A percentile compares a stretch with the other conserved stretches of the same genome.
Conservation (phyloP, 495 filamentous ascomycete genomes). For the Podospora pseudoanserina region DNA sequence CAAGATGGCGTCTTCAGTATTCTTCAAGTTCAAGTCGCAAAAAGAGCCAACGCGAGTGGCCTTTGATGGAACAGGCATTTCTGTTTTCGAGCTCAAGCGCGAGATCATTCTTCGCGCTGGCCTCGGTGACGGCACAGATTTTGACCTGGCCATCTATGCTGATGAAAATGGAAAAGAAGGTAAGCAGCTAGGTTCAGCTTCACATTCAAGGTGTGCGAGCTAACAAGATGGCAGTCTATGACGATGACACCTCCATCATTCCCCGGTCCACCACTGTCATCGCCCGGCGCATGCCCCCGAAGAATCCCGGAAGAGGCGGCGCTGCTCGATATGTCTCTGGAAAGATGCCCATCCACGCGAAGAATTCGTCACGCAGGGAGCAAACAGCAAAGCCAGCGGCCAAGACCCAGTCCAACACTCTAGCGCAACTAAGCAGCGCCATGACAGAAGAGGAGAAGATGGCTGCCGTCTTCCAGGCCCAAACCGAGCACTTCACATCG, state of each 20-base stretch:
- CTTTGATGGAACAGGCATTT: constrained; percentile 97
- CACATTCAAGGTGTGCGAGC: not conserved
- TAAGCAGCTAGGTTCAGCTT: constrained; percentile 43
- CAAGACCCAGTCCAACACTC: constrained; percentile 53
- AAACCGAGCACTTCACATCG: constrained; percentile 79
- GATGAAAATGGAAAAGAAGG: constrained; percentile 83
- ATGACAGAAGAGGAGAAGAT: constrained; percentile 90
- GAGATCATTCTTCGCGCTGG: constrained; percentile 93
- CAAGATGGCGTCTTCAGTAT: constrained; percentile 95
- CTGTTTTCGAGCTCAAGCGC: constrained; percentile 96
- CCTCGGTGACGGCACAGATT: constrained; percentile 92
- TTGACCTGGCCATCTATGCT: constrained; percentile 89
- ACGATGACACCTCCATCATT: constrained; percentile 94
- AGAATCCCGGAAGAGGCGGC: constrained; percentile 73
- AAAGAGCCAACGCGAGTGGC: constrained; percentile 90
- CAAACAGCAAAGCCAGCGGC: constrained; percentile 49
- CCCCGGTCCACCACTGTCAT: constrained; percentile 91
- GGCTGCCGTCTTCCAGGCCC: constrained; percentile 79
- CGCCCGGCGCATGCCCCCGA: constrained; percentile 79
- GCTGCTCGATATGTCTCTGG: constrained; percentile 95
- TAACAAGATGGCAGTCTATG: constrained; percentile 65
- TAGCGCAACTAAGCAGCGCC: constrained; percentile 61
- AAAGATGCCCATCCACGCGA: constrained; percentile 89
- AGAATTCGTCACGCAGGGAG: constrained; percentile 71
- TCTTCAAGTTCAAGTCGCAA: constrained; percentile 99